Percentiles rank a stretch among this genome's conserved stretches.
phyloP scores from a whole-genome alignment of 2,329 filamentous ascomycete genomes.

The Pestalotiopsis sp. region DNA sequence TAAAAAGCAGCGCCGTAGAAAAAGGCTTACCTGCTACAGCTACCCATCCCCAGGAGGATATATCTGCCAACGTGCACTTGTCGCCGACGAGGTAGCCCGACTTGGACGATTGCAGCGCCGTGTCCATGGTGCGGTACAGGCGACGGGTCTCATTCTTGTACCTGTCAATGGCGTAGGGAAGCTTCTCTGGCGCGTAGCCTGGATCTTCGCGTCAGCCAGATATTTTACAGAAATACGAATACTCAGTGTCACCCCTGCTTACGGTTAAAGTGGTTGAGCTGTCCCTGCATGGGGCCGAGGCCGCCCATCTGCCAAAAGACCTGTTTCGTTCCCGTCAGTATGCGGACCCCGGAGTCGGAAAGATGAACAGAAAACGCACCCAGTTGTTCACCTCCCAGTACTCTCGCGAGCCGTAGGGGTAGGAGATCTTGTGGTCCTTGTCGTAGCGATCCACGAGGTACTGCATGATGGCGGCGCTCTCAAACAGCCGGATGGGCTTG shows the following conservation, averaged over 20 bases:
- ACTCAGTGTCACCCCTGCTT: conserved; percentile 23
- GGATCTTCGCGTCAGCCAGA: neutral
- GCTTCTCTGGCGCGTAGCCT: conserved; percentile 18
- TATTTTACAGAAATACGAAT: neutral
- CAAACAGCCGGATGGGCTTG: conserved; percentile 75
- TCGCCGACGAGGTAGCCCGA: conserved; percentile 15
- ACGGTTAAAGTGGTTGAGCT: conserved; percentile 82
- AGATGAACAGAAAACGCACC: conserved; percentile 42
- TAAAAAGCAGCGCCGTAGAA: no score
- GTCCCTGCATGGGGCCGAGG: conserved; percentile 80
- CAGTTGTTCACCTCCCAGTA: conserved; percentile 81
- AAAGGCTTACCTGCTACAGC: conserved; percentile 1
- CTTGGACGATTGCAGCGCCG: conserved; percentile 1
- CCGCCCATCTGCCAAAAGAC: conserved; percentile 79
- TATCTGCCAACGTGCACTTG: conserved; percentile 5
- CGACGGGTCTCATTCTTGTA: conserved; percentile 3
- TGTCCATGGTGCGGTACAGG: conserved; percentile 14
- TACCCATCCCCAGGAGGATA: conserved; percentile 12
- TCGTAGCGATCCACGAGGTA: conserved; percentile 86
- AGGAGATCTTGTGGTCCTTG: conserved; percentile 79
- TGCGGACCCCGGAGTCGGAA: neutral
- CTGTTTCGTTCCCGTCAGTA: conserved; percentile 30
- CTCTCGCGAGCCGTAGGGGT: conserved; percentile 72
- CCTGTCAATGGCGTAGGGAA: conserved; percentile 10
- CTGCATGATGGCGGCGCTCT: conserved; percentile 81